Conservation (phyloP, 1,139 yeast species). For the Scheffersomyces cryptocercus region DNA sequence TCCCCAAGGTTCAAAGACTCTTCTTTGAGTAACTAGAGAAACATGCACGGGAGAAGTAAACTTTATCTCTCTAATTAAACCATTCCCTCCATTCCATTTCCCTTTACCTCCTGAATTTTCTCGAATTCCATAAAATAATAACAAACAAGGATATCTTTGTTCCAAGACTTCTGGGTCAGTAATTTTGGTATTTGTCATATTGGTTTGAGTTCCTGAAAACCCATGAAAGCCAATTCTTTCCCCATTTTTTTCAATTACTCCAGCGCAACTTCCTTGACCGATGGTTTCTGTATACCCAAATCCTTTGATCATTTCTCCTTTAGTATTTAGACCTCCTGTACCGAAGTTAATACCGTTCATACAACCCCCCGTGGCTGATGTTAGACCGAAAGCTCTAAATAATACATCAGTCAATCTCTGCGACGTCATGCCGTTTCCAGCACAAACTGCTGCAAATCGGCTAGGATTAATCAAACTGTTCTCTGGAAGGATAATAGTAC, state of each 20-base stretch:
- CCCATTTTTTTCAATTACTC: constrained; percentile 31
- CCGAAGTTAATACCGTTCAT: constrained; percentile 50
- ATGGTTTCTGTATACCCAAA: constrained; percentile 52
- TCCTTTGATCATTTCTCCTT: constrained; percentile 38
- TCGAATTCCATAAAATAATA: constrained; percentile 31
- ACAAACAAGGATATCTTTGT: constrained; percentile 35
- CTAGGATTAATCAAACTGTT: constrained; percentile 41
- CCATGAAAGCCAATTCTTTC: constrained; percentile 17
- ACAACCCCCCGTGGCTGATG: constrained; percentile 47
- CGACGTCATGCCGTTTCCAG: constrained; percentile 51
- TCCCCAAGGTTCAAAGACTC: constrained; percentile 23
- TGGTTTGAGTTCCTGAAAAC: constrained; percentile 45
- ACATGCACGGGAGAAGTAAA: constrained; percentile 19
- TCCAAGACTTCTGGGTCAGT: constrained; percentile 44
- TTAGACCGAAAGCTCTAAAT: constrained; percentile 42
- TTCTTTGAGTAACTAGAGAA: constrained; percentile 22
- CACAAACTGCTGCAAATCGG: constrained; percentile 46
- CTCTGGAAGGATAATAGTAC: constrained; percentile 38
- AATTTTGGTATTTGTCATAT: constrained; percentile 46
- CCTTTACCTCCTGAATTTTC: constrained; percentile 38
- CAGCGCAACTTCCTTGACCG: constrained; percentile 49
- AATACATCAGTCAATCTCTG: constrained; percentile 45
- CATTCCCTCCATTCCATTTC: constrained; percentile 35
- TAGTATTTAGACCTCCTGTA: constrained; percentile 36
- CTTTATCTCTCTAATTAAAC: constrained; percentile 22